phyloP scores from a whole-genome alignment of 208 protist genomes.

The Trypanosoma vivax region DNA sequence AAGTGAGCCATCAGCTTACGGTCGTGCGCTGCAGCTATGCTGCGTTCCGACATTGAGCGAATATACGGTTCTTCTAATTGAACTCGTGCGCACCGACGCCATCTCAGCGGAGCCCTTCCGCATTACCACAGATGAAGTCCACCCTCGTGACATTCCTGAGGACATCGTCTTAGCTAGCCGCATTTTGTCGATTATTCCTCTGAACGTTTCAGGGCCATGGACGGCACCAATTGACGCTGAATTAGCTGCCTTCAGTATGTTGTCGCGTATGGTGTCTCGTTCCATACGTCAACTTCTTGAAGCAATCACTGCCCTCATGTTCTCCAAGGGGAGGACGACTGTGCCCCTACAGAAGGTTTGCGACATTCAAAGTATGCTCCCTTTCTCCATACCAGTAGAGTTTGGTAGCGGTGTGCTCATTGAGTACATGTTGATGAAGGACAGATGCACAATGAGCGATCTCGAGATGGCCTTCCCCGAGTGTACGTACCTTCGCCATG shows the following conservation, averaged over 20 bases:
- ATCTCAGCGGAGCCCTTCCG: constrained; percentile 43
- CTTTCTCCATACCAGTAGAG: constrained; percentile 63
- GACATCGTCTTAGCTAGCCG: constrained; percentile 61
- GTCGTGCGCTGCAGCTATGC: constrained; percentile 51
- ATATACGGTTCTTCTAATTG: constrained; percentile 81
- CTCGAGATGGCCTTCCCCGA: constrained; percentile 53
- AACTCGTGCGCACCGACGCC: constrained; percentile 63
- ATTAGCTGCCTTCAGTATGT: constrained; percentile 75
- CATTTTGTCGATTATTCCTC: constrained; percentile 74
- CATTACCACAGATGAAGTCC: constrained; percentile 19
- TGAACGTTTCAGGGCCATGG: constrained; percentile 62
- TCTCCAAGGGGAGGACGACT: constrained; percentile 30
- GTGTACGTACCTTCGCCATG: constrained; percentile 37
- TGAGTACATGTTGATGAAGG: constrained; percentile 65
- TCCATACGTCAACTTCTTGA: constrained; percentile 73
- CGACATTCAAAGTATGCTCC: constrained; percentile 41
- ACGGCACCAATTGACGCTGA: constrained; percentile 73
- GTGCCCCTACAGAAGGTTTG: constrained; percentile 52
- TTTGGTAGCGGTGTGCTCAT: constrained; percentile 76
- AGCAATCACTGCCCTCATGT: constrained; percentile 52
- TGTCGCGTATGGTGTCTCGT: constrained; percentile 56
- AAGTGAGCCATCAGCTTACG: constrained; percentile 57
- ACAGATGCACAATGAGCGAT: constrained; percentile 42
- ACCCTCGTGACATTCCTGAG: constrained; percentile 10
- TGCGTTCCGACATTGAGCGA: constrained; percentile 68